Evolutionary conservation across 208 protist species (phyloP), one percentile per base, ranked within the genome.

Genomic region (Trypanosoma boissoni): DNA sequence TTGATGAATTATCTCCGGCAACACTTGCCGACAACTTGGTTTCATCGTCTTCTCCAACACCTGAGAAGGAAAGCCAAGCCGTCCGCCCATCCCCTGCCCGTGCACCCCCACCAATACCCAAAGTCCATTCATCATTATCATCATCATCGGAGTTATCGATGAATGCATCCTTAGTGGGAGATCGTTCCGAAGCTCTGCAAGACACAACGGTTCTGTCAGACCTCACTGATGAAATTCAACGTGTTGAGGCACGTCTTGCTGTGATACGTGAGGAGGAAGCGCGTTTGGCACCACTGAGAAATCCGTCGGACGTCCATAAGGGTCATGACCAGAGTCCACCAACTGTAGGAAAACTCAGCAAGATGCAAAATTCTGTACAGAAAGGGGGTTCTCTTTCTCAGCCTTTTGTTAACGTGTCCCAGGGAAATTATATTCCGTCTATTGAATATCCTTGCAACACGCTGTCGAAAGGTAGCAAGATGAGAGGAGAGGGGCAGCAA

Each of bases 151-250:
- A 36, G 10, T 28, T 54, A 23, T 54, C 18, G 2, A 21, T 14
- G 26, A 6, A 50, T 31, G 9, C 8, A 14, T 31, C 8, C n/a
- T n/a, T n/a, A n/a, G n/a, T n/a, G n/a, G n/a, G n/a, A n/a, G n/a
- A n/a, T n/a, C n/a, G n/a, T n/a, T n/a, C n/a, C n/a, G n/a, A n/a
- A n/a, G n/a, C n/a, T 5, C 12, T 55, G 18, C 43, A 62, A 8
- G 52, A 63, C 24, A 62, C 46, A 6, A 63, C 55, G 6, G 41
- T 41, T 6, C 7, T 70, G 14, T 64, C 64, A 1, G 54, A 70
- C 23, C 18, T 74, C 5, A 68, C 48, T 54, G 59, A 68, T 21
- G 60, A 74, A 28, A 64, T 76, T 49, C 42, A 60, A 44, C 44
- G 43, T n/a, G 55, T 69, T 8, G 57, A 76, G 51, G 69, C 62